A percentile compares a stretch with the other conserved stretches of the same genome.
Conservation (phyloP, 2,329 filamentous ascomycete genomes). For the Didymella arachidicola region DNA sequence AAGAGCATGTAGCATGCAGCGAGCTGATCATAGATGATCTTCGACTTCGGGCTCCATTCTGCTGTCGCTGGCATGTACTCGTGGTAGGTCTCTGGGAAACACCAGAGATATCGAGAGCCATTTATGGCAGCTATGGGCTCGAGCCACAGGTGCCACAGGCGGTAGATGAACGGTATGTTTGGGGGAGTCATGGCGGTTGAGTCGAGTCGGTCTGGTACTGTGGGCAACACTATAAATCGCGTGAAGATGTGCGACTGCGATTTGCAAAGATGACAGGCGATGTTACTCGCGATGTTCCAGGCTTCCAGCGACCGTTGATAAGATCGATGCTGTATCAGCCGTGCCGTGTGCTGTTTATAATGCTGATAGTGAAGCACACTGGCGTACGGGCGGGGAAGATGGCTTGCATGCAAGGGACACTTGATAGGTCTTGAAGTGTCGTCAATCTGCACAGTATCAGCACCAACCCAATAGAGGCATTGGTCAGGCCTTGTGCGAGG, state of each 20-base stretch:
- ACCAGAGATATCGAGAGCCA: conserved; percentile 62
- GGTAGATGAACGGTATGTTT: conserved; percentile 65
- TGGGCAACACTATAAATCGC: background rate
- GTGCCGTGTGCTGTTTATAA: background rate
- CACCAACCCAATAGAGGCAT: background rate
- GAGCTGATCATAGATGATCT: conserved; percentile 74
- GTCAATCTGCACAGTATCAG: background rate
- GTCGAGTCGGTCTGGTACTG: background rate
- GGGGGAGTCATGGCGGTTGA: conserved; percentile 24
- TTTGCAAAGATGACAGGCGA: background rate
- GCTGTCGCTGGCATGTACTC: conserved; percentile 64
- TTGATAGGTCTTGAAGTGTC: background rate
- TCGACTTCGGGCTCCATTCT: conserved; percentile 47
- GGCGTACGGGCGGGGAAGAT: background rate
- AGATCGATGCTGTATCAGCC: background rate
- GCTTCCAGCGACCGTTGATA: background rate
- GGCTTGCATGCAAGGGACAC: background rate
- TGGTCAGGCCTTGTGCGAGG: background rate
- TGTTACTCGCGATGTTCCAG: background rate
- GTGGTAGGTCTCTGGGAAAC: conserved; percentile 65
- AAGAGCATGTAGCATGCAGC: conserved; percentile 80
- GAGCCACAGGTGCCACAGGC: conserved; percentile 75
- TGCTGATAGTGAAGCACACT: background rate
- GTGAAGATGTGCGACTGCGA: background rate
- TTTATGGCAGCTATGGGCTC: conserved; percentile 65